Percentiles rank a stretch among this genome's conserved stretches.
These are phyloP conservation scores for Alternaria sp. DNA, from an alignment of 2,329 filamentous ascomycete species.

Conservation along the genomic window DNA sequence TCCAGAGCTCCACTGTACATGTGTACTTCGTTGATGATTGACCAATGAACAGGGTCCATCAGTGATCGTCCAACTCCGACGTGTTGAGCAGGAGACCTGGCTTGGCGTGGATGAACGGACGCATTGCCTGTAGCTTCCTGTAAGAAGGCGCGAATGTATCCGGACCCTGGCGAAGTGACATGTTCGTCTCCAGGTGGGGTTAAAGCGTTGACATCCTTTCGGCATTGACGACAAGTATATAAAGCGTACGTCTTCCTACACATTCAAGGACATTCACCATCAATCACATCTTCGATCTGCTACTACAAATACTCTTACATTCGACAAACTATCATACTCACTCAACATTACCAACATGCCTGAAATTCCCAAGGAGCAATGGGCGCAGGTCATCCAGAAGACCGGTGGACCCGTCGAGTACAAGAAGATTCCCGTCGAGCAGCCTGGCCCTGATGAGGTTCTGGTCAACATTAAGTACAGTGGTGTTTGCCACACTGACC, in stretches of 20 bases:
- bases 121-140: conserved; percentile 16
- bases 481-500: conserved; percentile 89
- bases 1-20: conserved; percentile 26
- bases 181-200: conserved; percentile 18
- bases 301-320: conserved; percentile 4
- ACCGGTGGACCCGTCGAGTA: conserved; percentile 72
- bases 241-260: conserved; percentile 16
- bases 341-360: conserved; percentile 49
- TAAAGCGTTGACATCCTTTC: conserved; percentile 9
- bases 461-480: conserved; percentile 91
- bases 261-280: conserved; percentile 3
- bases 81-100: conserved; percentile 27
- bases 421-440: conserved; percentile 81
- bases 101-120: conserved; percentile 31
- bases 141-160: conserved; percentile 13
- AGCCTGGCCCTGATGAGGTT: conserved; percentile 87
- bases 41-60: conserved; percentile 11
- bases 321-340: background rate
- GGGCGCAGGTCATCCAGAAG: conserved; percentile 89
- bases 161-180: conserved; percentile 12
- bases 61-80: conserved; percentile 22
- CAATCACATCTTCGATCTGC: conserved; percentile 15
- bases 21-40: conserved; percentile 10
- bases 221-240: conserved; percentile 23
- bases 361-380: conserved; percentile 80